These are phyloP conservation scores for Telfairia occidentalis DNA, from an alignment of 331 rosid genomes.

Conservation along the genomic window DNA sequence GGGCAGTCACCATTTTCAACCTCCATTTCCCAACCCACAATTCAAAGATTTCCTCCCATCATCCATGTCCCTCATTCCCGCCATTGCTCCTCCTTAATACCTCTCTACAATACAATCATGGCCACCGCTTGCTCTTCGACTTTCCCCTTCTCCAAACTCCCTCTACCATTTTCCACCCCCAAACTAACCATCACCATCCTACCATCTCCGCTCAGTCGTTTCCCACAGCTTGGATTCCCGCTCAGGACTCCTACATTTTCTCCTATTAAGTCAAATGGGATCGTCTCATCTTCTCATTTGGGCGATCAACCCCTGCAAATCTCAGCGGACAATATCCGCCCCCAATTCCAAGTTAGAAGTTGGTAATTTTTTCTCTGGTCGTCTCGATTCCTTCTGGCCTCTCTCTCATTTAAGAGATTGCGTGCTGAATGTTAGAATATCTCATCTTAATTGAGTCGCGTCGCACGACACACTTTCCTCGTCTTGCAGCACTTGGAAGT, in stretches of 20 bases:
- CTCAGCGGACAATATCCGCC: constrained; percentile 11
- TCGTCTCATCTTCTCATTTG: constrained; percentile 23
- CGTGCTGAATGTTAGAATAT: too few relatives aligned
- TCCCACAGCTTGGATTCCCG: constrained; percentile 10
- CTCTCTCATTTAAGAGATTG: too few relatives aligned
- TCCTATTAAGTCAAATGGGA: constrained; percentile 14
- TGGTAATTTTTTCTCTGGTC: constrained; percentile 32
- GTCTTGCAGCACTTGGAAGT: constrained; percentile 59
- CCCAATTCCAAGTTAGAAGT: constrained; percentile 41
- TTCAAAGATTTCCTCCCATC: neutral
- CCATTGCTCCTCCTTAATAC: neutral
- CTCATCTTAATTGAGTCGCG: neutral
- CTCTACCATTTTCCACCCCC: neutral
- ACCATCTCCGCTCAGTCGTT: constrained; percentile 12
- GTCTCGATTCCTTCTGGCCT: too few relatives aligned
- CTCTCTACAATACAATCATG: constrained; percentile 9
- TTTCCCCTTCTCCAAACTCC: constrained; percentile 18
- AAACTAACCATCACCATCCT: neutral
- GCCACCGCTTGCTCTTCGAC: constrained; percentile 15
- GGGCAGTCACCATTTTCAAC: too few relatives aligned
- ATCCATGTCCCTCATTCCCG: neutral
- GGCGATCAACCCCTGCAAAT: constrained; percentile 16
- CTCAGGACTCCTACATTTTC: neutral
- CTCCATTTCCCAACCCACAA: too few relatives aligned
- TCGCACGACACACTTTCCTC: neutral